Percentiles rank a stretch among this genome's conserved stretches.
Evolutionary conservation across 768 basidiomycete genomes (phyloP).

Genomic region (Mrakia blollopis): DNA sequence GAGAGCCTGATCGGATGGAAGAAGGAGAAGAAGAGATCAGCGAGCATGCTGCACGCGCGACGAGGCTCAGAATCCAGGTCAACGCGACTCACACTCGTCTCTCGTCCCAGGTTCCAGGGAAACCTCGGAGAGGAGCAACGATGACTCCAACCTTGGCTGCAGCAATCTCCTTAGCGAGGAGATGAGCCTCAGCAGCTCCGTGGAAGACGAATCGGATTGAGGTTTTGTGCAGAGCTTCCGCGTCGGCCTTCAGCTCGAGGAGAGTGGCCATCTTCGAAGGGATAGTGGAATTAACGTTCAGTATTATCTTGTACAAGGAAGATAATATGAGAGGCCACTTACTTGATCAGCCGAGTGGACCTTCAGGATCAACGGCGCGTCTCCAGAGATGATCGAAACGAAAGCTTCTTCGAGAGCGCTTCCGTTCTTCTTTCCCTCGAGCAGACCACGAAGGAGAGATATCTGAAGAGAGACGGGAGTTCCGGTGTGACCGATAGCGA

Average conservation of each 20-base stretch:
- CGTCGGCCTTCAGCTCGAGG: slow-evolving; percentile 20
- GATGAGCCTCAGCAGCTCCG: slow-evolving; percentile 63
- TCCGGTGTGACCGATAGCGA: slow-evolving; percentile 25
- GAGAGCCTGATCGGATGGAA: slow-evolving; percentile 44
- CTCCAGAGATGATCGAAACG: neutral
- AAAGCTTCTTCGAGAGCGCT: neutral
- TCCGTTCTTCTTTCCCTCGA: slow-evolving; percentile 36
- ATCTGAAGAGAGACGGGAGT: slow-evolving; percentile 21
- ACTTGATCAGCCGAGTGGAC: slow-evolving; percentile 21
- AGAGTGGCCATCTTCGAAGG: slow-evolving; percentile 18
- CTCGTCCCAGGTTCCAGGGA: slow-evolving; percentile 65
- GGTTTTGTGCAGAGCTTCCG: neutral
- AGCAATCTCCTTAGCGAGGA: slow-evolving; percentile 68
- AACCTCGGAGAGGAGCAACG: slow-evolving; percentile 53
- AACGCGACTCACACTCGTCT: slow-evolving; percentile 48
- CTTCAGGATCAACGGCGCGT: neutral
- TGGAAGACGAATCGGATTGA: slow-evolving; percentile 1
- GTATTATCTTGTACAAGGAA: neutral
- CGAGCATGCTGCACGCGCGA: too few relatives aligned
- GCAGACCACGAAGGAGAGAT: slow-evolving; percentile 50
- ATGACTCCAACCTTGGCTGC: slow-evolving; percentile 67
- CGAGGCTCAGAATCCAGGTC: too few relatives aligned
- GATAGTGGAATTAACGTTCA: neutral
- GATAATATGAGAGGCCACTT: neutral
- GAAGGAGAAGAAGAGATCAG: neutral